A percentile compares a stretch with the other conserved stretches of the same genome.
phyloP scores from a whole-genome alignment of 2,329 filamentous ascomycete species.

The Nothopassalora personata region DNA sequence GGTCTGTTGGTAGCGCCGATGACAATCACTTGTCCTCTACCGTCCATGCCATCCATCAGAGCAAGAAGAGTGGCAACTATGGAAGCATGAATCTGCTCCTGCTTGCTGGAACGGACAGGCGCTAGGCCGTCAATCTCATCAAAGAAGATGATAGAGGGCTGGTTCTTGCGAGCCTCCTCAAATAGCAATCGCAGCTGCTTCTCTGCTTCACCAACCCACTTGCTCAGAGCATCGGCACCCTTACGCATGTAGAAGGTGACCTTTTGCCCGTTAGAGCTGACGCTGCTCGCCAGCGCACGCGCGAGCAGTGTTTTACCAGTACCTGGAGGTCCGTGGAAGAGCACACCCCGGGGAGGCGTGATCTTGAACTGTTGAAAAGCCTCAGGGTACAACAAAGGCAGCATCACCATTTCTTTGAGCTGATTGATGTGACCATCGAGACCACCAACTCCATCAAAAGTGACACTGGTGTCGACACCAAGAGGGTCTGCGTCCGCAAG shows the following conservation, averaged over 20 bases:
- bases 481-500: conserved; percentile 91
- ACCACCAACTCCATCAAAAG: conserved; percentile 90
- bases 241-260: conserved; percentile 99
- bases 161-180: conserved; percentile 89
- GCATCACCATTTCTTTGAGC: conserved; percentile 95
- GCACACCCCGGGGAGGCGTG: conserved; percentile 85
- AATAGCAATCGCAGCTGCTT: conserved; percentile 89
- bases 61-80: conserved; percentile 93
- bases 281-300: conserved; percentile 82
- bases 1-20: conserved; percentile 98
- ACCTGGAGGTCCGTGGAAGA: conserved; percentile 95
- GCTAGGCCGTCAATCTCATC: conserved; percentile 97
- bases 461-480: conserved; percentile 85
- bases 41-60: conserved; percentile 96
- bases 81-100: conserved; percentile 97
- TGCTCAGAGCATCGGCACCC: conserved; percentile 92
- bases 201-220: conserved; percentile 98
- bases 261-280: conserved; percentile 82
- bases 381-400: conserved; percentile 90
- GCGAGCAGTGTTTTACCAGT: conserved; percentile 98
- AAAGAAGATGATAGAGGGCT: conserved; percentile 99
- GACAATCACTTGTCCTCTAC: conserved; percentile 95
- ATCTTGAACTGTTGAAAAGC: conserved; percentile 88
- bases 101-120: conserved; percentile 92
- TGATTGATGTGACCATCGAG: conserved; percentile 92